Base-by-base conservation (phyloP, 2,329 filamentous ascomycete genomes). In the Huntiella decipiens region DNA sequence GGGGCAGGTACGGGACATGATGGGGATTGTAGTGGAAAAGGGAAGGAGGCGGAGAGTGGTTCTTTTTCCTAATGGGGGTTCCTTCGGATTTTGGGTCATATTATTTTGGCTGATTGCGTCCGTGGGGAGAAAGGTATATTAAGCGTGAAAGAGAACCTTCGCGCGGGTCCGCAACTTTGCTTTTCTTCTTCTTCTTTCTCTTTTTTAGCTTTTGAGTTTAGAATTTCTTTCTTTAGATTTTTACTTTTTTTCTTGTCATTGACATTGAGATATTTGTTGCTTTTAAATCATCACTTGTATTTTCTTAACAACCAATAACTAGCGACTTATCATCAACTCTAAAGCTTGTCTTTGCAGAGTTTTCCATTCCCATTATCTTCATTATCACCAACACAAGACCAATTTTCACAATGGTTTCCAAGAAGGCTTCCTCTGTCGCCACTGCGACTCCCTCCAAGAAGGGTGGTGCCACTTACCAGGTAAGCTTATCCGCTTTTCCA, bases 381-480 rank as follows among this genome's bases (percentile, higher is more conserved):
- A 33, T 19, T 19, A 15, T 22, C 16, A 36, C 19, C 34, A 34
- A n/a, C 17, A 45, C 22, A 4, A 19, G 17, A 5, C 19, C 15
- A 19, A 32, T 34, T 53, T 48, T 60, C 61, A 61, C 60, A 61
- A 76, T 76, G 72, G 63, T 69, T 68, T 67, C 72, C 43, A 75
- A 74, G 67, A 73, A 74, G 64, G 61, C 66, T 53, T 64, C 66
- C 34, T 41, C 51, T 46, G 56, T 56, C 54, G 55, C 53, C 46
- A 55, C 56, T 40, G 28, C 70, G 66, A 64, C 68, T 63, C 57
- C 70, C 62, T 67, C 72, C 63, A 53, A 58, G 50, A 55, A 60
- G 54, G 57, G 62, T 52, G 71, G 74, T 55, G 67, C 65, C 56
- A 70, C 68, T 52, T 76, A 76, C 62, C 72, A 75, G 68, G 72